A percentile compares a stretch with the other conserved stretches of the same genome.
phyloP scores from a whole-genome alignment of 106 monocot species.

The Platanthera guangdongensis region DNA sequence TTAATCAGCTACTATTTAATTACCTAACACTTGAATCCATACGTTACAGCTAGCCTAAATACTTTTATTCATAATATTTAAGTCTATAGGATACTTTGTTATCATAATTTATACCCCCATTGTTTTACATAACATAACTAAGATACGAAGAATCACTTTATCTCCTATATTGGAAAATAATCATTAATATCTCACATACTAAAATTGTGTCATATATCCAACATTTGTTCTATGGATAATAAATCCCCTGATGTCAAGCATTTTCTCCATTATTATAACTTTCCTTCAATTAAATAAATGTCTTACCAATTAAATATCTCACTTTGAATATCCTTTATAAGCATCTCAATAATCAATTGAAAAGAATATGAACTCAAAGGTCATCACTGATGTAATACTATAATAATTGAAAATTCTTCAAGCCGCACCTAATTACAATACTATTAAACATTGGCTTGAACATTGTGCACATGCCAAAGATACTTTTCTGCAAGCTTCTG shows the following conservation, averaged over 20 bases:
- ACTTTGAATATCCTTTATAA: not conserved
- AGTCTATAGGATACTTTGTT: too few species aligned
- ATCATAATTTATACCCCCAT: too few species aligned
- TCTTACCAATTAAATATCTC: not conserved
- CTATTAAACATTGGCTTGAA: too few species aligned
- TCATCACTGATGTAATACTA: not conserved
- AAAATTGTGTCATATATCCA: not conserved
- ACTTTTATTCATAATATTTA: too few species aligned
- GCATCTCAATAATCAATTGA: not conserved
- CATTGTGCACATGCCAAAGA: too few species aligned
- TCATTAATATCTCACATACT: not conserved
- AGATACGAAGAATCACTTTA: not conserved
- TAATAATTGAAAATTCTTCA: not conserved
- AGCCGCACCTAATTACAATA: not conserved
- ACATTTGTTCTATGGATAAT: not conserved
- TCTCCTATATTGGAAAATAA: not conserved
- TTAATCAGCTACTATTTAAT: too few species aligned
- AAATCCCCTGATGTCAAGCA: not conserved
- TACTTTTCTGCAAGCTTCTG: not conserved
- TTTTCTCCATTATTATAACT: not conserved
- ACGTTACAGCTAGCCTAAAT: too few species aligned
- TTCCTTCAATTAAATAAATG: not conserved
- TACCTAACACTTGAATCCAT: too few species aligned
- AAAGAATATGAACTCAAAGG: not conserved
- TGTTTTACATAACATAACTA: too few species aligned